Evolutionary conservation across 306 rosid species (phyloP), one percentile per base, ranked within the genome.

Genomic region (Hippophae tibetana): DNA sequence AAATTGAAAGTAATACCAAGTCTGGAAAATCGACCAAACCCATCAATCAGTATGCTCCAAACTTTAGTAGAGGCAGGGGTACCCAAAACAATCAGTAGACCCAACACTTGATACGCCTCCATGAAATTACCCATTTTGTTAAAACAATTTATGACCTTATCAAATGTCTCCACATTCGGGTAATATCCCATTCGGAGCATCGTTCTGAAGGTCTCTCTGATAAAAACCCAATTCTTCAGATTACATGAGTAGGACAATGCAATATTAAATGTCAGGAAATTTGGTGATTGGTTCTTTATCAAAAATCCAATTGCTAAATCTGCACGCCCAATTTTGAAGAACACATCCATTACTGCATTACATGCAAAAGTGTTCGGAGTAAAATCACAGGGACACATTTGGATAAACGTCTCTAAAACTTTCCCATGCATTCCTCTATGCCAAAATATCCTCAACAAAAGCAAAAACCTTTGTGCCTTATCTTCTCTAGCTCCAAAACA

Each of bases 331-430:
- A 56, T 72, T 67, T 69, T 86, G 67, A 82, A 82, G 14, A 61
- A 64, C n/a, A 68, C 74, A 62, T 86, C 89, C 73, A 86, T 76
- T 27, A 80, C 43, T 45, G 81, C 63, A 60, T 86, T 86, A 2
- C 71, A 65, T 6, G 84, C 76, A 62, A 78, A 86, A 0, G 94
- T 74, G 69, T 78, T 63, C 1, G 82, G 76, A 1, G 49, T 63
- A 69, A 77, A 82, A 13, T 74, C 83, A 42, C 56, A 48, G 52
- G 45, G 13, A 46, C 66, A 53, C 83, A 82, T 78, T 61, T 71
- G 69, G 48, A 73, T 68, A 69, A 63, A 78, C 12, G 73, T 68
- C 57, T 82, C 77, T 38, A 82, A 54, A 7, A 82, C 69, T 76
- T 80, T 53, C 1, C 0, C 13, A n/a, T 73, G 55, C 82, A 75